These are phyloP conservation scores for Trichoderma atrobrunneum DNA, from an alignment of 2,329 filamentous ascomycete genomes.

Conservation along the genomic window DNA sequence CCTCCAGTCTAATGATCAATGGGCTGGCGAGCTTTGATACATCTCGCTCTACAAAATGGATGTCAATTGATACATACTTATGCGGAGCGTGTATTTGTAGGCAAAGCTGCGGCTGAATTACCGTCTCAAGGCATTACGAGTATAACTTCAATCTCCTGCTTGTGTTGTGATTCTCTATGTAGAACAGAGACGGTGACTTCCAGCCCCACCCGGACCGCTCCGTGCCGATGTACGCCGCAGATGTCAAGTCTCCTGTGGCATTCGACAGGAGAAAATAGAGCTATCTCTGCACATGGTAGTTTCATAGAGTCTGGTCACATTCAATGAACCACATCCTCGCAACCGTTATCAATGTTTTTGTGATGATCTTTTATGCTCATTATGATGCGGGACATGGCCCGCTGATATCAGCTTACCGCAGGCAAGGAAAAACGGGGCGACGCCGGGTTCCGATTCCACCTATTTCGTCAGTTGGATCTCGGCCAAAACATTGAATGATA, in stretches of 20 bases:
- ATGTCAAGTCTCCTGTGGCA: neutral
- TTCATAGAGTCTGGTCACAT: neutral
- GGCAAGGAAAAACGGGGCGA: neutral
- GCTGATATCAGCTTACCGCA: constrained; percentile 7
- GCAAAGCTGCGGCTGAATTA: neutral
- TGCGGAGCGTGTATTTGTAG: neutral
- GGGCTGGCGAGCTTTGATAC: neutral
- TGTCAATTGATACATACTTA: neutral
- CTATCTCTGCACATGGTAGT: neutral
- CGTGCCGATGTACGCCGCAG: neutral
- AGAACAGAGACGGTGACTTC: neutral
- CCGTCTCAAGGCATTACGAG: neutral
- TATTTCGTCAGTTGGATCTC: neutral
- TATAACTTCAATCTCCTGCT: neutral
- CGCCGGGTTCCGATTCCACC: neutral
- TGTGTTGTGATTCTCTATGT: neutral
- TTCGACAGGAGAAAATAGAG: neutral
- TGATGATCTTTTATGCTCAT: neutral
- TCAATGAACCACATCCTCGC: neutral
- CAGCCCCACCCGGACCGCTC: constrained; percentile 6
- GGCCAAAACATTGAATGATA: neutral
- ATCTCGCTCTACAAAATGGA: neutral
- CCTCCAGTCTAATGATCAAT: neutral
- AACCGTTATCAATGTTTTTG: neutral
- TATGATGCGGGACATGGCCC: neutral